A percentile compares a stretch with the other conserved stretches of the same genome.
These are phyloP conservation scores for Streptanthus diversifolius DNA, from an alignment of 345 rosid species.

Conservation along the genomic window DNA sequence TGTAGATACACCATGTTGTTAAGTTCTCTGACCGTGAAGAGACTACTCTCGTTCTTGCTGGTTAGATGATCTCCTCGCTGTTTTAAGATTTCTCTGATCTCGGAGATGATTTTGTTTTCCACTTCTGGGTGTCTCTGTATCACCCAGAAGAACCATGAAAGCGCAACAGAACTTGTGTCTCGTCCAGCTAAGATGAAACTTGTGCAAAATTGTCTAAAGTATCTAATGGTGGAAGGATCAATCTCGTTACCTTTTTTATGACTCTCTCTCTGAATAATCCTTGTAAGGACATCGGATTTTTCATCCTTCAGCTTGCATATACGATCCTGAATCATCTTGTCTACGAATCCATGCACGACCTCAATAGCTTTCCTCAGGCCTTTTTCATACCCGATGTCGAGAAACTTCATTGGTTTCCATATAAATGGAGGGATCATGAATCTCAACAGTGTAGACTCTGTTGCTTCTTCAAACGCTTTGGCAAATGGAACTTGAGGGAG, in stretches of 20 bases:
- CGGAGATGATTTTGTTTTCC: constrained; percentile 30
- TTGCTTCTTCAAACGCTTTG: constrained; percentile 54
- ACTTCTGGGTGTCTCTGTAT: constrained; percentile 43
- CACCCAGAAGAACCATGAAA: constrained; percentile 52
- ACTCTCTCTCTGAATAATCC: constrained; percentile 45
- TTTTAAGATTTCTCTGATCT: constrained; percentile 20
- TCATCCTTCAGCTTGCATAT: constrained; percentile 37
- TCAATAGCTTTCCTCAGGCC: constrained; percentile 44
- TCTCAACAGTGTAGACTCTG: constrained; percentile 47
- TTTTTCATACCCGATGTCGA: constrained; percentile 52
- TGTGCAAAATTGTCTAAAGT: constrained; percentile 43
- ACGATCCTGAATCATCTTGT: constrained; percentile 38
- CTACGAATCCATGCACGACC: constrained; percentile 43
- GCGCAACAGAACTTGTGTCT: constrained; percentile 52
- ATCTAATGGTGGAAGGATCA: constrained; percentile 17
- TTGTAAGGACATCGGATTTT: constrained; percentile 50
- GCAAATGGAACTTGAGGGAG: constrained; percentile 41
- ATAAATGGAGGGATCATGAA: constrained; percentile 47
- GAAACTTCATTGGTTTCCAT: constrained; percentile 51
- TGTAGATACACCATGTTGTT: constrained; percentile 46
- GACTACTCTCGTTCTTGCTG: constrained; percentile 3
- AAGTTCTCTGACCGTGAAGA: constrained; percentile 39
- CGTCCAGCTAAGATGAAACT: constrained; percentile 59
- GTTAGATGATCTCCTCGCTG: constrained; percentile 10
- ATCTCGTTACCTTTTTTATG: constrained; percentile 34